Conservation (phyloP, 2,329 filamentous ascomycete species). For the Phoma sp. region DNA sequence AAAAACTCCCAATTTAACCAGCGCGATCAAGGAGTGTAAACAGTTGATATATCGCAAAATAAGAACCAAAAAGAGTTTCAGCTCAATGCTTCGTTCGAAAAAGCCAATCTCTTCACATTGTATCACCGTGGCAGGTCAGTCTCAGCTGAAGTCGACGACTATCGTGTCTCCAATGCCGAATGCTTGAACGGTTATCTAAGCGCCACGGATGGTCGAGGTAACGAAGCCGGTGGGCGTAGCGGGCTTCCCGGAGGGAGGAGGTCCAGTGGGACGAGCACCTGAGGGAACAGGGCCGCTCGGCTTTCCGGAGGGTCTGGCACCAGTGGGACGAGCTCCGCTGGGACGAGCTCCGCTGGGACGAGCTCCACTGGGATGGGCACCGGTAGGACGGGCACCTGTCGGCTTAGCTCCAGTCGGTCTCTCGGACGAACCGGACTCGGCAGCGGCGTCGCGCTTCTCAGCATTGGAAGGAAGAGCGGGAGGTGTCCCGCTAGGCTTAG, state of each 20-base stretch:
- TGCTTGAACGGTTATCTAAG: background rate
- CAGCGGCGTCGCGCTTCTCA: background rate
- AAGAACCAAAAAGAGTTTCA: constrained; percentile 2
- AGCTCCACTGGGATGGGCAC: background rate
- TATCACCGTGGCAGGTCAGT: background rate
- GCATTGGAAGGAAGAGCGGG: background rate
- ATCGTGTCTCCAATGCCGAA: background rate
- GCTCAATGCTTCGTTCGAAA: background rate
- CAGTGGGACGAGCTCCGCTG: background rate
- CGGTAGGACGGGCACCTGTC: background rate
- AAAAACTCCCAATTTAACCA: constrained; percentile 1
- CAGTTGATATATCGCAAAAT: background rate
- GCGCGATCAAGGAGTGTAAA: constrained; percentile 15
- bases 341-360: background rate
- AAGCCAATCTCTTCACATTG: background rate
- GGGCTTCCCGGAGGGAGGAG: constrained; percentile 3
- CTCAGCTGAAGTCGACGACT: constrained; percentile 1
- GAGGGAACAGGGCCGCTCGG: background rate
- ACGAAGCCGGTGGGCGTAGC: constrained; percentile 6
- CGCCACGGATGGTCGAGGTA: constrained; percentile 10
- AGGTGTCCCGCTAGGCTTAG: background rate
- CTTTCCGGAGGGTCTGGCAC: background rate
- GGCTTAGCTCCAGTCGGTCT: background rate
- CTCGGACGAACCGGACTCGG: background rate
- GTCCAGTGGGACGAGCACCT: constrained; percentile 1